phyloP scores from a whole-genome alignment of 495 filamentous ascomycete genomes.

The Neurospora sp. region DNA sequence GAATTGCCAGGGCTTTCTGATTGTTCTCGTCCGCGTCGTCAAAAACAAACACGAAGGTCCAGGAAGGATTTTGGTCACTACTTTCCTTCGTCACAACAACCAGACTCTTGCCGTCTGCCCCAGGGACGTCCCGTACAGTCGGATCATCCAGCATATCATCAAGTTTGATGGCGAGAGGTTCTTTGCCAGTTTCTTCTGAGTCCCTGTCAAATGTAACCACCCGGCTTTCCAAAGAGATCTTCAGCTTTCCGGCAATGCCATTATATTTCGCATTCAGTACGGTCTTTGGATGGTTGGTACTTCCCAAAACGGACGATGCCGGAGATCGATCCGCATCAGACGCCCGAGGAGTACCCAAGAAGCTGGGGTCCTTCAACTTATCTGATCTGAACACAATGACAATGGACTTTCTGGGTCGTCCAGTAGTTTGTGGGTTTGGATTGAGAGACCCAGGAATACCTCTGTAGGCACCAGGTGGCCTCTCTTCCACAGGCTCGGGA shows the following conservation, averaged over 20 bases:
- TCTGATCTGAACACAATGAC: constrained; percentile 25
- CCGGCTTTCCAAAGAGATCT: not conserved
- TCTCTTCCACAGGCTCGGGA: not conserved
- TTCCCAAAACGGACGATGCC: not conserved
- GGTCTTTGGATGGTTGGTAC: not conserved
- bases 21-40: constrained; percentile 3
- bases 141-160: constrained; percentile 7
- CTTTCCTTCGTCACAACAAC: constrained; percentile 1
- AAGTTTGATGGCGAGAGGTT: constrained; percentile 10
- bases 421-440: constrained; percentile 3
- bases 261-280: constrained; percentile 12
- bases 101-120: constrained; percentile 8
- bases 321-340: not conserved
- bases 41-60: constrained; percentile 12
- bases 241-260: constrained; percentile 9
- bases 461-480: constrained; percentile 6
- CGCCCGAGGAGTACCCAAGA: constrained; percentile 1
- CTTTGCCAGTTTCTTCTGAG: not conserved
- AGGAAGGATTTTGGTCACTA: not conserved
- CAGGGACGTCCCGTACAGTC: constrained; percentile 9
- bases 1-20: constrained; percentile 6
- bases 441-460: constrained; percentile 15
- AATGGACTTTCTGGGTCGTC: constrained; percentile 17
- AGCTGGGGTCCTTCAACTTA: constrained; percentile 18
- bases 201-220: constrained; percentile 6